These are phyloP conservation scores for Penicillium crustosum DNA, from an alignment of 2,329 filamentous ascomycete species.

Conservation along the genomic window DNA sequence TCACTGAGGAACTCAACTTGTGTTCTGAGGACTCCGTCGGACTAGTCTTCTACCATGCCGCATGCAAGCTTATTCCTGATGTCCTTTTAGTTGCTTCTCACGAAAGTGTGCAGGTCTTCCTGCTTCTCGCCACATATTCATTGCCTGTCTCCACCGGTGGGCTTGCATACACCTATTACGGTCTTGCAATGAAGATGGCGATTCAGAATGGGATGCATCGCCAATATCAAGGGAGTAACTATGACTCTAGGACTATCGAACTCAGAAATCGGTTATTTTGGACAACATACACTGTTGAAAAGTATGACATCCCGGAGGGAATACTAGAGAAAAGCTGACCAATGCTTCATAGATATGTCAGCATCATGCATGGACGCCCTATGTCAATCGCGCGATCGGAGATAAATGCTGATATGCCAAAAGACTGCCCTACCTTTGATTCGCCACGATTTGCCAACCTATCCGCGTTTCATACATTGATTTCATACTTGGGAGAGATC, in stretches of 20 bases:
- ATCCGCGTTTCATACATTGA: conserved; percentile 48
- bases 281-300: conserved; percentile 57
- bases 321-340: neutral
- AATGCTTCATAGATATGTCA: conserved; percentile 46
- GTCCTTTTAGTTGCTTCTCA: conserved; percentile 56
- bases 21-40: conserved; percentile 54
- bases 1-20: conserved; percentile 29
- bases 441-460: conserved; percentile 48
- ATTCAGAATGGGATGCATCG: conserved; percentile 62
- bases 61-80: conserved; percentile 55
- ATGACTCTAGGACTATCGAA: conserved; percentile 52
- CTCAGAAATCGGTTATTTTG: conserved; percentile 57
- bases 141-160: conserved; percentile 57
- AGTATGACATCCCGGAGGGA: conserved; percentile 34
- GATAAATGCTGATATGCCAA: conserved; percentile 55
- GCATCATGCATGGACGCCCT: conserved; percentile 56
- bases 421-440: conserved; percentile 42
- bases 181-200: conserved; percentile 56
- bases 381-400: conserved; percentile 54
- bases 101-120: conserved; percentile 58
- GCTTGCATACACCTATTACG: conserved; percentile 57
- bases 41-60: conserved; percentile 56
- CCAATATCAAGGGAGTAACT: conserved; percentile 47
- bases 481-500: conserved; percentile 39
- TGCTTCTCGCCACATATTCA: conserved; percentile 56